Conservation (phyloP, 176 grass and related monocot genomes). For the Typha latifolia region DNA sequence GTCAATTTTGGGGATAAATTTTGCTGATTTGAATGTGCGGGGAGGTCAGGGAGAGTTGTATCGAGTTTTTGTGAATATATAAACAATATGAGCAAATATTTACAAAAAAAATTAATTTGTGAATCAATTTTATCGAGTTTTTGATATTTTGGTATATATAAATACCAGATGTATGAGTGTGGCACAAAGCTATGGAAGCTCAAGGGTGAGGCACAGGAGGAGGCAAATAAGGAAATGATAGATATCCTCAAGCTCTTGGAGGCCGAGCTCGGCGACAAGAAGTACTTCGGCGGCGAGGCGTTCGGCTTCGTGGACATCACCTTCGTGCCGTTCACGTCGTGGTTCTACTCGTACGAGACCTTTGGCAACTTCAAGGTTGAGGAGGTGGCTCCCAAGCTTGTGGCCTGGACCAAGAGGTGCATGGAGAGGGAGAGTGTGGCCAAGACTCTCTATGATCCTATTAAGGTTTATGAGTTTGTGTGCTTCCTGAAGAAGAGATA, state of each 20-base stretch:
- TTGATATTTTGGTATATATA: not conserved
- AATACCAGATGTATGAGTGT: constrained; percentile 18
- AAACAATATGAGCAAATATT: no score
- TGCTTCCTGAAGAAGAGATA: constrained; percentile 29
- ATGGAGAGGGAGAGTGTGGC: constrained; percentile 37
- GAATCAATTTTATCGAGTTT: no score
- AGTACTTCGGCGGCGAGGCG: constrained; percentile 46
- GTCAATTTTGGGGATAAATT: no score
- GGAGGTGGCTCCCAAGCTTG: constrained; percentile 35
- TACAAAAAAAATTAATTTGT: no score
- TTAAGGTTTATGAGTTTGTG: not conserved
- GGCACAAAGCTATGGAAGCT: constrained; percentile 25
- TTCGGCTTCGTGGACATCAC: constrained; percentile 59
- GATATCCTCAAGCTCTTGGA: constrained; percentile 39
- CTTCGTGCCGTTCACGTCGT: constrained; percentile 46
- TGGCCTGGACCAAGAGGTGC: constrained; percentile 42
- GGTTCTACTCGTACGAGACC: constrained; percentile 52
- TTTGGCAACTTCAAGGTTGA: constrained; percentile 32
- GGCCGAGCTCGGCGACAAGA: constrained; percentile 32
- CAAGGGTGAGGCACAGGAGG: constrained; percentile 17
- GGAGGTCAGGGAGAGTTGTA: no score
- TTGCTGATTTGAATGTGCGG: no score
- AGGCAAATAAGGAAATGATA: constrained; percentile 35
- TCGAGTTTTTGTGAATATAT: no score
- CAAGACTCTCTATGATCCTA: not conserved